Evolutionary conservation across 2,329 filamentous ascomycete species (phyloP), one percentile per base, ranked within the genome.

Genomic region (Arachnomyces sp.): DNA sequence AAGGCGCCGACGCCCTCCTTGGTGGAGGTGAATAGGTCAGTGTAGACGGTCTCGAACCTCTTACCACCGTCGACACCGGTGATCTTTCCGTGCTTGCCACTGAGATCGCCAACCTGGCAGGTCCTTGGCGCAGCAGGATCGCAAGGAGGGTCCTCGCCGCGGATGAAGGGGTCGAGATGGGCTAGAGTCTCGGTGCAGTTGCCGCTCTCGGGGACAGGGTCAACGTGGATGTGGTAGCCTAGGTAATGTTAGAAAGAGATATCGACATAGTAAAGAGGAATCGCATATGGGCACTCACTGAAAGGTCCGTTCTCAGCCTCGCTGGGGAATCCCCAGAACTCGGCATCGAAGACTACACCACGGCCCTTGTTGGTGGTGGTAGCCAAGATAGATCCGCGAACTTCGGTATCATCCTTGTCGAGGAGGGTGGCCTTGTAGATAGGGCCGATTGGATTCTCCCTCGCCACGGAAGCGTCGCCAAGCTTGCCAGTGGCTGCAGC

Each of bases 61-160:
- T 52, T 38, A 25, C 46, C 43, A 29, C 43, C 42, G 5, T 34
- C 55, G 54, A 72, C 79, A 18, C 61, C 58, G 17, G 60, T 67
- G 52, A 84, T 73, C 44, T 70, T 70, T 46, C 82, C 82, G 53
- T 82, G 68, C 66, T 90, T 90, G 56, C 84, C 84, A 51, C 76
- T 75, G 41, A 88, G 68, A 58, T 90, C 84, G 48, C 85, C 84
- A 8, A 84, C 76, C 63, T 90, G 77, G 66, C 84, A 92, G 7
- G 76, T 79, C 45, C 74, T 61, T 6, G 80, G 80, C 5, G 65
- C 55, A 7, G 57, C 50, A 8, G 63, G 29, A 53, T 86, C 69
- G 63, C 84, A 90, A 4, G 72, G 52, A 3, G 78, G 67, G 2
- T 61, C 62, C 54, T 86, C 77, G 47, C 77, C 77, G 37, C 81